phyloP scores from a whole-genome alignment of 768 basidiomycete genomes.

The Termitomyces heimii region DNA sequence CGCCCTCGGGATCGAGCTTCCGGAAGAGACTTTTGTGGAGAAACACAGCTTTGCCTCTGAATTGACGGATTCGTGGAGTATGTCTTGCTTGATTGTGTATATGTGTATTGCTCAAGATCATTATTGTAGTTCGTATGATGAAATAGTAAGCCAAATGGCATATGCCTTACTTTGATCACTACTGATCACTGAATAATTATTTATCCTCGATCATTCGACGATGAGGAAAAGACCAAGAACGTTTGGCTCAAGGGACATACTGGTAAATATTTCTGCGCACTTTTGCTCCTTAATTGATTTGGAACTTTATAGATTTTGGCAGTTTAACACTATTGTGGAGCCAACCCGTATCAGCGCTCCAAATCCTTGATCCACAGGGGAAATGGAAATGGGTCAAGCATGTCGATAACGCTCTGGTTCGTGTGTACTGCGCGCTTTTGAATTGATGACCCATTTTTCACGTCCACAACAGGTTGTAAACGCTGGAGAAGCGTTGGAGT shows the following conservation, averaged over 20 bases:
- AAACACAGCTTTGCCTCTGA: slow-evolving; percentile 30
- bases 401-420: slow-evolving; percentile 39
- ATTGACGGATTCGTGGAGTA: slow-evolving; percentile 30
- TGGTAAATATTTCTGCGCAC: slow-evolving; percentile 18
- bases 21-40: slow-evolving; percentile 37
- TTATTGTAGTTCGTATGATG: slow-evolving; percentile 35
- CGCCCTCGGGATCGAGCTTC: slow-evolving; percentile 38
- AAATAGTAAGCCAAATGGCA: slow-evolving; percentile 35
- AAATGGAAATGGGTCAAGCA: slow-evolving; percentile 47
- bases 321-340: slow-evolving; percentile 41
- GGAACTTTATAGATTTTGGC: slow-evolving; percentile 29
- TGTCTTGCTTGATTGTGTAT: neutral
- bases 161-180: neutral
- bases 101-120: neutral
- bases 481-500: slow-evolving; percentile 42
- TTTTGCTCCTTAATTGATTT: neutral
- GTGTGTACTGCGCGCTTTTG: neutral
- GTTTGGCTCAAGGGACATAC: slow-evolving; percentile 50
- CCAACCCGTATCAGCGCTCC: slow-evolving; percentile 42
- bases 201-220: slow-evolving; percentile 35
- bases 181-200: slow-evolving; percentile 14
- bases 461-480: slow-evolving; percentile 30
- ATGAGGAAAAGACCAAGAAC: slow-evolving; percentile 35
- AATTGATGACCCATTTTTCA: neutral
- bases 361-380: slow-evolving; percentile 35